Base-by-base conservation (phyloP, 352 stramenopile species). In the Phytopythium litorale region DNA sequence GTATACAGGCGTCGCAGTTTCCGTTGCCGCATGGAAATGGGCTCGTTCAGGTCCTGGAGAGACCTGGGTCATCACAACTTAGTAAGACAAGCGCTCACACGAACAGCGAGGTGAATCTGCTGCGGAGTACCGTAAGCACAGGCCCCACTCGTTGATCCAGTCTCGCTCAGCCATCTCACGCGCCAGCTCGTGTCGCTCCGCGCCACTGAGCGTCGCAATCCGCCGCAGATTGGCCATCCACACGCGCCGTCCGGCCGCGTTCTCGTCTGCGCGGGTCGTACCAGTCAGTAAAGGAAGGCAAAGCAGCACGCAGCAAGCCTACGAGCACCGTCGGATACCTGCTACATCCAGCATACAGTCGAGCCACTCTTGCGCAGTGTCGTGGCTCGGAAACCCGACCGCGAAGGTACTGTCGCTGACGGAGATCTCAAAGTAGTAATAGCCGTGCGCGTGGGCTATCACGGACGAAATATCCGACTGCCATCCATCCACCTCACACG, bases 91-190 rank as follows among this genome's bases (percentile, higher is more conserved):
- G 7, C 21, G 7, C 28, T 9, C 23, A 45, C 25, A 53, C 4
- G 11, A 16, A 21, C 48, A 13, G 51, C 12, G 48, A 50, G 42
- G 21, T 23, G 63, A 23, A n/a, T 16, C 8, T 40, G 16, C 5
- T 5, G 15, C 15, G 2, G 46, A 72, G 56, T 57, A 86, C 76
- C 75, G 72, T 18, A 89, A 57, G 62, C 84, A 93, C 43, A 88
- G 90, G 25, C 81, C 80, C 86, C 86, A 94, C 62, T 94, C 86
- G 28, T 72, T 88, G 52, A 87, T 75, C 86, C 86, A 94, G 63
- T 94, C 86, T 18, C 86, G 70, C 13, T 89, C 71, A 15, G 75
- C 72, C 78, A 94, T 90, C 0, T 72, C 64, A 0, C 70, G 58
- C 21, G 90, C 71, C 19, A 92, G 43, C 8, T 86, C 66, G 1